Evolutionary conservation across 2,329 filamentous ascomycete genomes (phyloP).

Genomic region (Blastomyces emzantsi): DNA sequence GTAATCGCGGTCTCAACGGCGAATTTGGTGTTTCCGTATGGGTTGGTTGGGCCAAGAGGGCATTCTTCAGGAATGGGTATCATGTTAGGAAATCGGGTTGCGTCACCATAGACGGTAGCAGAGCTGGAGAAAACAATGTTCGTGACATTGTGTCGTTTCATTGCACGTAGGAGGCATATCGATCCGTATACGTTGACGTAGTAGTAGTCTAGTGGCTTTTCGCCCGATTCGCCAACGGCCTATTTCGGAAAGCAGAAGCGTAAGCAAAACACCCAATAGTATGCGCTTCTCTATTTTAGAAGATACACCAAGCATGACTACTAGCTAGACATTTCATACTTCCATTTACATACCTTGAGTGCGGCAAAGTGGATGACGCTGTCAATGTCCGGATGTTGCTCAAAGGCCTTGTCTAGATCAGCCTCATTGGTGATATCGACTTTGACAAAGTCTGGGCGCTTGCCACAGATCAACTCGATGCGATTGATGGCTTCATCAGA

Average conservation of each 20-base stretch:
- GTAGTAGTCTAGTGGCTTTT: conserved; percentile 97
- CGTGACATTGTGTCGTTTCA: conserved; percentile 81
- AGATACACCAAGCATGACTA: background rate
- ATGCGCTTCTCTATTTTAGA: background rate
- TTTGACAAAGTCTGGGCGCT: conserved; percentile 75
- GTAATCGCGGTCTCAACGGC: conserved; percentile 87
- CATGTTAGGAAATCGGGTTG: conserved; percentile 93
- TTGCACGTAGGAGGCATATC: conserved; percentile 73
- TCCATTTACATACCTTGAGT: conserved; percentile 60
- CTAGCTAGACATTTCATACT: background rate
- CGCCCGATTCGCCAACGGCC: conserved; percentile 91
- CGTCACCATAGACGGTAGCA: conserved; percentile 96
- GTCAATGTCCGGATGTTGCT: conserved; percentile 84
- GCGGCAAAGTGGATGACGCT: conserved; percentile 98
- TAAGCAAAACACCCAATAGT: background rate
- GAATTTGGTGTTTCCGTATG: conserved; percentile 94
- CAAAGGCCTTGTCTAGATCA: conserved; percentile 76
- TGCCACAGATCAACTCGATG: conserved; percentile 87
- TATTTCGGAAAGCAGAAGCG: conserved; percentile 30
- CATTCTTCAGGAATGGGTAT: conserved; percentile 97
- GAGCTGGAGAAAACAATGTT: conserved; percentile 99
- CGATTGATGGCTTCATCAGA: conserved; percentile 85
- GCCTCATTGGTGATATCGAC: conserved; percentile 80
- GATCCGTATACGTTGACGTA: conserved; percentile 92
- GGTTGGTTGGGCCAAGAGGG: conserved; percentile 93